phyloP scores from a whole-genome alignment of 345 rosid species.

The Triadica sebifera region DNA sequence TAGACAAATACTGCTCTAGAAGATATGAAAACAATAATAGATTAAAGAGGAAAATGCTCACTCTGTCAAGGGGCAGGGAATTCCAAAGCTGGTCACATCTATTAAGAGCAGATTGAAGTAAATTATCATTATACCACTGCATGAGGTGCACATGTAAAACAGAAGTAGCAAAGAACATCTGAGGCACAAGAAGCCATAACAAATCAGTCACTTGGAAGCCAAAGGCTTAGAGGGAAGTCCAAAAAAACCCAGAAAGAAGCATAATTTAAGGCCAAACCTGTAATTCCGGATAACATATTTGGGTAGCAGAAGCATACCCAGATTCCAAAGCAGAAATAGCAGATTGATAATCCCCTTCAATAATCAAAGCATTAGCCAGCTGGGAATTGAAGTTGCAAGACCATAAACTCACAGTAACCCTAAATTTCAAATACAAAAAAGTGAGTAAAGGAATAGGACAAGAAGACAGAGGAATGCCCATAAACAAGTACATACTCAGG shows the following conservation, averaged over 20 bases:
- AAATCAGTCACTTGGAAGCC: not conserved
- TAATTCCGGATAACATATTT: constrained; percentile 65
- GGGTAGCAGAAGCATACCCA: constrained; percentile 59
- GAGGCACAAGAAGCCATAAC: constrained; percentile 5
- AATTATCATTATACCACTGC: constrained; percentile 77
- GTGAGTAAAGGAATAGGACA: not conserved
- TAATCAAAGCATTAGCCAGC: constrained; percentile 80
- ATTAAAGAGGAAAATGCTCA: constrained; percentile 26
- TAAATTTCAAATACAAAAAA: not conserved
- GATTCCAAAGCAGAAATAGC: constrained; percentile 68
- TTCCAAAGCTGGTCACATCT: constrained; percentile 79
- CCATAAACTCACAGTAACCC: constrained; percentile 67
- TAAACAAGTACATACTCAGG: constrained; percentile 29
- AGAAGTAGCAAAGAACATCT: constrained; percentile 95
- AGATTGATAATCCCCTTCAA: constrained; percentile 71
- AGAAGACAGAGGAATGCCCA: not conserved
- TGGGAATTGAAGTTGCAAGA: constrained; percentile 93
- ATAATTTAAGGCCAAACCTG: constrained; percentile 37
- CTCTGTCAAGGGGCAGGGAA: constrained; percentile 61
- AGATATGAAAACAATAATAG: not conserved
- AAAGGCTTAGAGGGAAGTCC: not conserved
- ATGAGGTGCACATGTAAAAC: constrained; percentile 85
- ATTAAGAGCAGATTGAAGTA: constrained; percentile 60
- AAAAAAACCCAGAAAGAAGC: not conserved
- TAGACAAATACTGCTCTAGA: not conserved